Evolutionary conservation across 495 filamentous ascomycete species (phyloP).

Genomic region (Sordaria brevicollis): DNA sequence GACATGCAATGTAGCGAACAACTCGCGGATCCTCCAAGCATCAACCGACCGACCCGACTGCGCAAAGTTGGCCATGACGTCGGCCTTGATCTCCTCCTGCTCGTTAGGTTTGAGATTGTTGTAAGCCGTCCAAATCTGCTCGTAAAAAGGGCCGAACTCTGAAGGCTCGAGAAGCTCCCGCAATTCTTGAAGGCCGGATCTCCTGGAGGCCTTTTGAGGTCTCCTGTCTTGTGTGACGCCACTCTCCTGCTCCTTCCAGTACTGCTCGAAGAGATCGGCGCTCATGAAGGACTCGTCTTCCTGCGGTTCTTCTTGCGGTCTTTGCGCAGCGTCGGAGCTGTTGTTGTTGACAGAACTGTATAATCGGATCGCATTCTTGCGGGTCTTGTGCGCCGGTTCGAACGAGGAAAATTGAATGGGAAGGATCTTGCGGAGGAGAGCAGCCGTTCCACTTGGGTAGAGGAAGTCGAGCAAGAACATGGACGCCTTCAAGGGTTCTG

Average conservation of each 20-base stretch:
- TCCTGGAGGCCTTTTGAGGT: neutral
- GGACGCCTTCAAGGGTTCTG: slow-evolving; percentile 25
- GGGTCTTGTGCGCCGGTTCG: neutral
- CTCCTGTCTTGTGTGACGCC: neutral
- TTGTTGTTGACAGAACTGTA: slow-evolving; percentile 2
- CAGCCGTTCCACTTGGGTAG: slow-evolving; percentile 44
- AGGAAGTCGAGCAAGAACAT: slow-evolving; percentile 51
- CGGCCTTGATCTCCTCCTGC: slow-evolving; percentile 2
- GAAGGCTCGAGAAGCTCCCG: neutral
- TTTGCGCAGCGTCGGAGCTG: neutral
- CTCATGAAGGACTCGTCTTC: neutral
- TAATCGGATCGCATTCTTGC: slow-evolving; percentile 2
- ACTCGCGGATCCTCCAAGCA: slow-evolving; percentile 11
- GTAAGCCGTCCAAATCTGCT: slow-evolving; percentile 18
- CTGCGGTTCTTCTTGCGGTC: neutral
- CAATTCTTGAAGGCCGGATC: neutral
- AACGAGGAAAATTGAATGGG: slow-evolving; percentile 5
- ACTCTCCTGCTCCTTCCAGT: neutral
- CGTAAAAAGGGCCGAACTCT: slow-evolving; percentile 6
- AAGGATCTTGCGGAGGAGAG: slow-evolving; percentile 33
- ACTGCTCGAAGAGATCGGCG: neutral
- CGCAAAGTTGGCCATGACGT: slow-evolving; percentile 14
- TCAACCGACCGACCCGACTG: slow-evolving; percentile 14
- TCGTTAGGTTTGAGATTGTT: slow-evolving; percentile 5
- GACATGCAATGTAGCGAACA: slow-evolving; percentile 8